A percentile compares a stretch with the other conserved stretches of the same genome.
phyloP scores from a whole-genome alignment of 805 yeast species.

The Millerozyma acaciae region DNA sequence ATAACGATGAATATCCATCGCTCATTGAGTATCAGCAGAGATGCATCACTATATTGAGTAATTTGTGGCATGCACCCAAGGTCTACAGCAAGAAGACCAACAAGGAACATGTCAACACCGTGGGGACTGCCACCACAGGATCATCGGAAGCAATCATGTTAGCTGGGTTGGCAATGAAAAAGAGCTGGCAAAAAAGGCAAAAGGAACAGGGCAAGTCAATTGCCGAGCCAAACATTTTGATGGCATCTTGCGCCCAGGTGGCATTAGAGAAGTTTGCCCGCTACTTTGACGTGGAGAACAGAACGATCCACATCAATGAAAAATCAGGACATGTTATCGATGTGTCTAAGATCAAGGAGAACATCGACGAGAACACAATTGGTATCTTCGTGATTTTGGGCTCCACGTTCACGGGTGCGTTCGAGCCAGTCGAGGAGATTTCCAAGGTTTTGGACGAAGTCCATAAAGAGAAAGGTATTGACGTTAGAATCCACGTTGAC shows the following conservation, averaged over 20 bases:
- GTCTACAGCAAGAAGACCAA: slow-evolving; percentile 18
- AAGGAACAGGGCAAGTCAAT: slow-evolving; percentile 54
- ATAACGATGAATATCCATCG: slow-evolving; percentile 90
- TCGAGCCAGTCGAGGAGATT: slow-evolving; percentile 69
- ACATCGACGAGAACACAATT: slow-evolving; percentile 86
- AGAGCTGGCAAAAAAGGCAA: slow-evolving; percentile 74
- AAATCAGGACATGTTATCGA: slow-evolving; percentile 65
- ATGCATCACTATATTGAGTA: slow-evolving; percentile 74
- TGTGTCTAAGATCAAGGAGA: slow-evolving; percentile 51
- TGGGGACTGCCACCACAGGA: slow-evolving; percentile 92
- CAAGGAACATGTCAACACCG: slow-evolving; percentile 36
- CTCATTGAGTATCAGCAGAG: slow-evolving; percentile 74
- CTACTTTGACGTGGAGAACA: slow-evolving; percentile 86
- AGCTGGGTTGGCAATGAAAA: slow-evolving; percentile 91
- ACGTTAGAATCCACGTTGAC: slow-evolving; percentile 85
- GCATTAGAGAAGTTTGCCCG: slow-evolving; percentile 93
- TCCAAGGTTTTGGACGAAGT: slow-evolving; percentile 63
- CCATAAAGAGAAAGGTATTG: slow-evolving; percentile 61
- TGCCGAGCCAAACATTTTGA: slow-evolving; percentile 74
- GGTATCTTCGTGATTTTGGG: slow-evolving; percentile 88
- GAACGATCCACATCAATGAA: slow-evolving; percentile 64
- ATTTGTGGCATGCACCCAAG: slow-evolving; percentile 73
- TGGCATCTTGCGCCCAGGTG: slow-evolving; percentile 93
- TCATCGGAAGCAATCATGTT: slow-evolving; percentile 92
- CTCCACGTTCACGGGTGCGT: slow-evolving; percentile 90